Conservation (phyloP, 2,329 filamentous ascomycete species). For the Aotearoamyces nothofagi region DNA sequence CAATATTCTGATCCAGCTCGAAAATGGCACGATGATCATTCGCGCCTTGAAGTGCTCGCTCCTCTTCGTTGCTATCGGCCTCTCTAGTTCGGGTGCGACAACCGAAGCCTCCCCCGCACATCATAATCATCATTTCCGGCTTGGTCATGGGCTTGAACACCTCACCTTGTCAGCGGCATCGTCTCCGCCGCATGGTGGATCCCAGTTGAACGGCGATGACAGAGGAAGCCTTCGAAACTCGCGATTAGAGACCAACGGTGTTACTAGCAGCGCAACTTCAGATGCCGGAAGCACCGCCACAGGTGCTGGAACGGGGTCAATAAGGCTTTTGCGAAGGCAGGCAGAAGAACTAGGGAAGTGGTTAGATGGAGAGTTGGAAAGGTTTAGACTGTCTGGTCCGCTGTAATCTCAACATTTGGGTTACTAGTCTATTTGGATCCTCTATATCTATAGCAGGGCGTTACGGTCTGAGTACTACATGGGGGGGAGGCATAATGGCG, state of each 20-base stretch:
- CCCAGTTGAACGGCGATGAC: not conserved
- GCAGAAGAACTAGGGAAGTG: constrained; percentile 42
- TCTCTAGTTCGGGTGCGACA: constrained; percentile 10
- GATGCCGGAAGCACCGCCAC: constrained; percentile 1
- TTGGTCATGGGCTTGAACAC: not conserved
- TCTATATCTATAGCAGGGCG: no score
- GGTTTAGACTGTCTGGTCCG: constrained; percentile 14
- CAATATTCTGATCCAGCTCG: constrained; percentile 31
- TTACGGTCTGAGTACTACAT: no score
- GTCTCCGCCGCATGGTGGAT: constrained; percentile 21
- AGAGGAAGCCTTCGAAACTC: not conserved
- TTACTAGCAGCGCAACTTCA: not conserved
- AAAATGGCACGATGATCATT: constrained; percentile 39
- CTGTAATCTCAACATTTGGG: no score
- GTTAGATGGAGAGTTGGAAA: constrained; percentile 43
- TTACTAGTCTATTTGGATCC: no score
- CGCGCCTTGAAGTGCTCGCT: constrained; percentile 41
- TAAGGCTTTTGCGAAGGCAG: constrained; percentile 33
- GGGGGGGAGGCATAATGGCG: constrained; percentile 11
- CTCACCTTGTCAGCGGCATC: constrained; percentile 7
- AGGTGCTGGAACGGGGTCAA: constrained; percentile 18
- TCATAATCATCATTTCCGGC: not conserved
- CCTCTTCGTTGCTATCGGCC: constrained; percentile 44
- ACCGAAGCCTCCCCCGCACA: not conserved
- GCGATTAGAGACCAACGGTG: not conserved